Conservation (phyloP, 495 filamentous ascomycete genomes). For the Aspergillus hancockii region DNA sequence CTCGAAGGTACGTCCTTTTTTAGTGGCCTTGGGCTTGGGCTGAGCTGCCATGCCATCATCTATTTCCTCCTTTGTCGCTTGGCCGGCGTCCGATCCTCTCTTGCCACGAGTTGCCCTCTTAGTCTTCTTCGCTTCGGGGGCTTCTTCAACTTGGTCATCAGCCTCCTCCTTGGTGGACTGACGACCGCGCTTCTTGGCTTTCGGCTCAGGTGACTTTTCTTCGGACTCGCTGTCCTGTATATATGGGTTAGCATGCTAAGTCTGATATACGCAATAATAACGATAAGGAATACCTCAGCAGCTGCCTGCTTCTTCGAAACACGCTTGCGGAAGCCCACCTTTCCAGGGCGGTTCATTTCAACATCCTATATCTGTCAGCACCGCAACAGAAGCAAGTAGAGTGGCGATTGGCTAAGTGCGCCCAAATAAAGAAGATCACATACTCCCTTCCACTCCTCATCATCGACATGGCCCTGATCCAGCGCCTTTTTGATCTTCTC, state of each 20-base stretch:
- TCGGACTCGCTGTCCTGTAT: constrained; percentile 29
- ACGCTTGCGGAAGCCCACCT: constrained; percentile 57
- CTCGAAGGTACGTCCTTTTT: constrained; percentile 22
- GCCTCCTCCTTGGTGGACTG: constrained; percentile 30
- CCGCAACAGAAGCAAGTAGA: neutral
- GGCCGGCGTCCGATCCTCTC: constrained; percentile 10
- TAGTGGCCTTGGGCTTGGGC: constrained; percentile 8
- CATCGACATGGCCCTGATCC: constrained; percentile 69
- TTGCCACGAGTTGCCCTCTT: constrained; percentile 15
- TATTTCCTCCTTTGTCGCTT: neutral
- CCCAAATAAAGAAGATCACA: constrained; percentile 31
- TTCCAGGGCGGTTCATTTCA: constrained; percentile 67
- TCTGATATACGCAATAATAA: constrained; percentile 21
- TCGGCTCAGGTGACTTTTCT: constrained; percentile 27
- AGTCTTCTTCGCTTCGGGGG: constrained; percentile 30
- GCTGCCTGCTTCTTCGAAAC: constrained; percentile 45
- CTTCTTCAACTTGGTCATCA: constrained; percentile 25
- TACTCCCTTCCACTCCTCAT: constrained; percentile 80
- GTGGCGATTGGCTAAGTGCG: neutral
- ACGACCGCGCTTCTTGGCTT: constrained; percentile 46
- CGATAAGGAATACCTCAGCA: constrained; percentile 27
- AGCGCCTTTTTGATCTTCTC: constrained; percentile 64
- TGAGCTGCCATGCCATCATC: constrained; percentile 4
- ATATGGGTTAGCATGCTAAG: constrained; percentile 25
- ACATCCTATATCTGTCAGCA: constrained; percentile 52